A percentile compares a stretch with the other conserved stretches of the same genome.
Conservation (phyloP, 441 rosid genomes). For the Adansonia grandidieri region DNA sequence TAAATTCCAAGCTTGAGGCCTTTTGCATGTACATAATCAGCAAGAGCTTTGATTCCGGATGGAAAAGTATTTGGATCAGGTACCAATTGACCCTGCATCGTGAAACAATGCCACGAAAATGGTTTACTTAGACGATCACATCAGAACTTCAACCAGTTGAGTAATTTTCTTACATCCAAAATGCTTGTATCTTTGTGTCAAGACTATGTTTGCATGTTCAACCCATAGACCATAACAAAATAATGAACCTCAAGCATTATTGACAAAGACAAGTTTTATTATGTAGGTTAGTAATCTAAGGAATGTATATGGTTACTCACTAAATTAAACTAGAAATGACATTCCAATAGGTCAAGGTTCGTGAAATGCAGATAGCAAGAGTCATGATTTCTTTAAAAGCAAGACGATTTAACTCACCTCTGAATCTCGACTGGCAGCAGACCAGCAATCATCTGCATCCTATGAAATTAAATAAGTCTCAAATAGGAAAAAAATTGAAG, state of each 20-base stretch:
- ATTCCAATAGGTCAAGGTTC: background rate
- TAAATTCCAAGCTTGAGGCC: constrained; percentile 98
- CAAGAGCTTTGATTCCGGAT: constrained; percentile 84
- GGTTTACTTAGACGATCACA: background rate
- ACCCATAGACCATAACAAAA: background rate
- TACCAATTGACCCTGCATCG: constrained; percentile 74
- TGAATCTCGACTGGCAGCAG: constrained; percentile 51
- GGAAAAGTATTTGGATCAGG: constrained; percentile 85
- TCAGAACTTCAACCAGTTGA: background rate
- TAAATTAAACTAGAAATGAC: background rate
- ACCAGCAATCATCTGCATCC: constrained; percentile 95
- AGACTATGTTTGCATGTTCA: background rate
- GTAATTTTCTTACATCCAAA: background rate
- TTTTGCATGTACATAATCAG: constrained; percentile 80
- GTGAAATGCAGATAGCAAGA: background rate
- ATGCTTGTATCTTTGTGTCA: background rate
- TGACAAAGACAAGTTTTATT: background rate
- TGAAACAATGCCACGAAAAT: constrained; percentile 23
- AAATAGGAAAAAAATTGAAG: constrained; percentile 27
- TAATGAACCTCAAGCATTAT: background rate
- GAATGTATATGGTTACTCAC: background rate
- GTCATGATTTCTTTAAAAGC: background rate
- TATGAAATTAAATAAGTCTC: constrained; percentile 31
- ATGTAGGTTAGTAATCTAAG: background rate
- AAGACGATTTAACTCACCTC: constrained; percentile 46